Evolutionary conservation across 2,329 filamentous ascomycete genomes (phyloP), one percentile per base, ranked within the genome.

Genomic region (Penicillium sclerotiorum): DNA sequence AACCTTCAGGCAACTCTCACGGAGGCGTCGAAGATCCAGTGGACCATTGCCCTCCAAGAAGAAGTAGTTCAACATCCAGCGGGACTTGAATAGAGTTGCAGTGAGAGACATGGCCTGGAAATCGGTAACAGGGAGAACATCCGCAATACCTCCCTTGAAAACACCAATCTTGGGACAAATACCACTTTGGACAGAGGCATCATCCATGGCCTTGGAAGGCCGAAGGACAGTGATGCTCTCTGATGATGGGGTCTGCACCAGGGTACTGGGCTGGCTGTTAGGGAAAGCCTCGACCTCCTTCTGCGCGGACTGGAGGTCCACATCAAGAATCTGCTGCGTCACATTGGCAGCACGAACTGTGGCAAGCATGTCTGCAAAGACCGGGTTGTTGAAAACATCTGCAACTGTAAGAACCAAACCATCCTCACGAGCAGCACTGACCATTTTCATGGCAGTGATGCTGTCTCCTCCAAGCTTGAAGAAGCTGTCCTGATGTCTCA

Each of bases 41-140:
- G 86, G 53, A 5, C 69, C 69, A 21, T 59, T 65, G 0, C 73
- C 75, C 20, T 82, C 76, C 46, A 88, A 79, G 66, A 83, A 82
- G 65, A 88, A 82, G 61, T 89, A 35, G 64, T 63, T 75, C 56
- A 32, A 63, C 66, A 53, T 81, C 71, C 68, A 71, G 18, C 69
- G 58, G 8, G 68, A 72, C 32, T 68, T 64, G 47, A 71, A 67
- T 8, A 69, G 56, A 4, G 62, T 68, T 17, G 64, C 69, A n/a
- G 68, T 66, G 9, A 71, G 55, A 2, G 69, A 70, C 47, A 71
- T 59, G 3, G 69, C 62, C 45, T 71, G 69, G 56, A 71, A 72
- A 4, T 82, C 82, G 0, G 82, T 77, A 1, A 80, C 75, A 2
- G 84, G 84, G 2, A 84, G 72, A 1, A 85, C 75, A 55, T 86